A percentile compares a stretch with the other conserved stretches of the same genome.
Evolutionary conservation across 2,329 filamentous ascomycete genomes (phyloP).

Genomic region (Aurifilum marmelostoma): DNA sequence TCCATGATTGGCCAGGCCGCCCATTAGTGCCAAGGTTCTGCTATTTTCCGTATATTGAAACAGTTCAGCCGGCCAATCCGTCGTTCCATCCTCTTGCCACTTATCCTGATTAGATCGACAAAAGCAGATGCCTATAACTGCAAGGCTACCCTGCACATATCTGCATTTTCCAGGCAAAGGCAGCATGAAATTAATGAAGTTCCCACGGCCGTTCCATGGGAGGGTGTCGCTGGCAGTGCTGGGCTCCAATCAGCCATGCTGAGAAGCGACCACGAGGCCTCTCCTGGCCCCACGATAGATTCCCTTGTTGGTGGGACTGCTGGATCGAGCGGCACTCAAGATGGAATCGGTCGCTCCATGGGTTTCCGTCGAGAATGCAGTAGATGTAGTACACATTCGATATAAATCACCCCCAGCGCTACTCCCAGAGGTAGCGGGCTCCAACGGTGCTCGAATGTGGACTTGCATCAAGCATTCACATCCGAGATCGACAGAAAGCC

Average conservation of each 20-base stretch:
- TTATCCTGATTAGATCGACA: conserved; percentile 11
- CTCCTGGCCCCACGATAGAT: not conserved
- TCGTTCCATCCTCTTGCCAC: not conserved
- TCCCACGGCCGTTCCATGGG: too few relatives aligned
- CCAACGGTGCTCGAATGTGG: not conserved
- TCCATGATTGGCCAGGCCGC: not conserved
- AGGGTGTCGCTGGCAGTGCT: not conserved
- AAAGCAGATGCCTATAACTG: not conserved
- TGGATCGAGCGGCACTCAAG: not conserved
- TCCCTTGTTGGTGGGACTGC: not conserved
- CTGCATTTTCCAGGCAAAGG: not conserved
- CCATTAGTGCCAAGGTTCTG: conserved; percentile 2
- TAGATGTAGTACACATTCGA: not conserved
- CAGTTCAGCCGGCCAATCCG: conserved; percentile 25
- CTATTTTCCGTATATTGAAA: conserved; percentile 21
- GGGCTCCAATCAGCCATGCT: not conserved
- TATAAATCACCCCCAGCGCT: conserved; percentile 13
- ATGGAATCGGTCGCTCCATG: not conserved
- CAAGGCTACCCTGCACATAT: not conserved
- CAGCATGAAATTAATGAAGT: conserved; percentile 10
- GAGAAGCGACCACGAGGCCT: not conserved
- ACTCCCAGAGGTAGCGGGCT: too few relatives aligned
- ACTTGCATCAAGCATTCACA: not conserved
- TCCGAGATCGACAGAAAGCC: conserved; percentile 12
- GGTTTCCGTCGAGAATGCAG: not conserved